Evolutionary conservation across 306 rosid species (phyloP).

Genomic region (Medicago ruthenica): DNA sequence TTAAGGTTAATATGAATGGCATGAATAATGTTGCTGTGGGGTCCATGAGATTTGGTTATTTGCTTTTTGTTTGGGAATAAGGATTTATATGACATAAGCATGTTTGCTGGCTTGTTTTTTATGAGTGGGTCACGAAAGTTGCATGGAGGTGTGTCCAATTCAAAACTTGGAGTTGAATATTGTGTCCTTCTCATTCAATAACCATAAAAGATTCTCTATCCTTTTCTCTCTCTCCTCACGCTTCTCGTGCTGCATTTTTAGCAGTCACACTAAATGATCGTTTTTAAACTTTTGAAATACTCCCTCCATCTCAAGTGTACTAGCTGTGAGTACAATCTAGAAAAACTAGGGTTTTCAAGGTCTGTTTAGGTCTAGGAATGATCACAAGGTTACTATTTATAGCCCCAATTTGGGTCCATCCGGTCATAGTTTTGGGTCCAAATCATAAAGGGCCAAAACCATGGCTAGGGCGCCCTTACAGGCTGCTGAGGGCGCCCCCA

Average conservation of each 20-base stretch:
- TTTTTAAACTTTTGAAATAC: neutral
- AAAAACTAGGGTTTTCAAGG: too few relatives aligned
- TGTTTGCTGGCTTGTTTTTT: constrained; percentile 43
- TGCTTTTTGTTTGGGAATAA: constrained; percentile 30
- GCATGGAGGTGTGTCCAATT: constrained; percentile 58
- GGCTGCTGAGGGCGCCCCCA: too few relatives aligned
- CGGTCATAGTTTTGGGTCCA: too few relatives aligned
- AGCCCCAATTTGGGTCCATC: too few relatives aligned
- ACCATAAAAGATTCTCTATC: constrained; percentile 49
- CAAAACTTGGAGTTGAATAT: constrained; percentile 53
- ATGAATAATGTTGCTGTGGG: constrained; percentile 45
- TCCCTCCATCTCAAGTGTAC: too few relatives aligned
- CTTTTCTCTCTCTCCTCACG: constrained; percentile 43
- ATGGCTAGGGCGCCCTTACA: too few relatives aligned
- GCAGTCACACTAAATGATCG: constrained; percentile 27
- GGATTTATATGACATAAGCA: constrained; percentile 49
- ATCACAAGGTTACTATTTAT: too few relatives aligned
- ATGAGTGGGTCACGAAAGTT: constrained; percentile 63
- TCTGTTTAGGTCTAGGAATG: too few relatives aligned
- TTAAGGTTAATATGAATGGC: constrained; percentile 38
- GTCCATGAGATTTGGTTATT: constrained; percentile 39
- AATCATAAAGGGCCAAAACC: too few relatives aligned
- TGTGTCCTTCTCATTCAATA: constrained; percentile 53
- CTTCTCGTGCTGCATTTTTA: constrained; percentile 43
- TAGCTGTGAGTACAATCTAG: too few relatives aligned